phyloP scores from a whole-genome alignment of 2,329 filamentous ascomycete species.

The Elsinoe ampelina region DNA sequence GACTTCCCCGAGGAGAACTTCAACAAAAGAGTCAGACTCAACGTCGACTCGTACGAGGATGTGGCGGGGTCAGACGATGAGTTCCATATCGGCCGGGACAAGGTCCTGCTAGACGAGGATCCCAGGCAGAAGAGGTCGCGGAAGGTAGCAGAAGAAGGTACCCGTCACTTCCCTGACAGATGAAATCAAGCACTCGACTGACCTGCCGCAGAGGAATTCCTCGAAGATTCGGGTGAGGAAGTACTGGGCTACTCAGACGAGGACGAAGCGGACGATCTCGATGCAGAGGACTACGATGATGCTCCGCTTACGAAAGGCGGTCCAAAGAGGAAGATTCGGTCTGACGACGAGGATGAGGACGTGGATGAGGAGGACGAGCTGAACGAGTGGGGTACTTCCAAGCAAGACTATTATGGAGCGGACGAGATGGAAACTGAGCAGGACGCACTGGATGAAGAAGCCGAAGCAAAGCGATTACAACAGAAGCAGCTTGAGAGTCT shows the following conservation, averaged over 20 bases:
- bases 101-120: conserved; percentile 74
- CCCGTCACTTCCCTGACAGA: not conserved
- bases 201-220: conserved; percentile 41
- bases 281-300: conserved; percentile 34
- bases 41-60: conserved; percentile 59
- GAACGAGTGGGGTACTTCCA: conserved; percentile 78
- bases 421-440: conserved; percentile 63
- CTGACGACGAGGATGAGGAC: conserved; percentile 29
- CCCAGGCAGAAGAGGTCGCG: conserved; percentile 68
- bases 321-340: conserved; percentile 23
- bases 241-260: conserved; percentile 45
- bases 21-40: conserved; percentile 42
- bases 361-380: conserved; percentile 49
- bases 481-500: conserved; percentile 84
- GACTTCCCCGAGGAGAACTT: conserved; percentile 21
- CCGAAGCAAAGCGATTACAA: conserved; percentile 77
- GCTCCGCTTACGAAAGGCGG: conserved; percentile 20
- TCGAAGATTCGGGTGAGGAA: conserved; percentile 55
- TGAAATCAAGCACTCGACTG: not conserved
- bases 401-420: conserved; percentile 85
- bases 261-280: conserved; percentile 45
- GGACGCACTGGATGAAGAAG: conserved; percentile 82
- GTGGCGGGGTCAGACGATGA: conserved; percentile 92
- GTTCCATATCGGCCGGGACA: conserved; percentile 79
- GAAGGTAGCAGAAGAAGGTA: conserved; percentile 51